phyloP scores from a whole-genome alignment of 208 protist genomes.

The Trypanosoma avium region DNA sequence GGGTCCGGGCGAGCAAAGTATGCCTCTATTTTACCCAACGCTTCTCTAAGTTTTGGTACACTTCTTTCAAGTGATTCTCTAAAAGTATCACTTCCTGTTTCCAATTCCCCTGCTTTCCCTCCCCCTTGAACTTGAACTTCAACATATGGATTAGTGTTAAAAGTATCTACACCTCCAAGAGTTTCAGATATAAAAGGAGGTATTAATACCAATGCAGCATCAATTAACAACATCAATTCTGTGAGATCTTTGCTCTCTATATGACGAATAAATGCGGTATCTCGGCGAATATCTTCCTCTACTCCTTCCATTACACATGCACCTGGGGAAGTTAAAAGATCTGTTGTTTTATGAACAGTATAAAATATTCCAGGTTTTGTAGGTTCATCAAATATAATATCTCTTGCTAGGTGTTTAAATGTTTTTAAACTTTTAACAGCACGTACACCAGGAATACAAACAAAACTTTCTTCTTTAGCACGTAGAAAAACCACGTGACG shows the following conservation, averaged over 20 bases:
- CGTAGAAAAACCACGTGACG: slow-evolving; percentile 70
- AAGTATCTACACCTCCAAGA: no score
- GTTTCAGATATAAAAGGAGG: no score
- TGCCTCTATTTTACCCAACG: background rate
- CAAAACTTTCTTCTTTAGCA: slow-evolving; percentile 32
- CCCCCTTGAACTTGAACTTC: no score
- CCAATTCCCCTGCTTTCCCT: no score
- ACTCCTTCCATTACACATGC: slow-evolving; percentile 65
- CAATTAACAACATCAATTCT: slow-evolving; percentile 31
- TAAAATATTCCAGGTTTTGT: slow-evolving; percentile 29
- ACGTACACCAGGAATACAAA: slow-evolving; percentile 41
- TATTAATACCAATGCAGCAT: slow-evolving; percentile 33
- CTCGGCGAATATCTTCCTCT: slow-evolving; percentile 29
- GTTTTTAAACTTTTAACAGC: slow-evolving; percentile 43
- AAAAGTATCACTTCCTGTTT: no score
- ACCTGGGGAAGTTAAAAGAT: slow-evolving; percentile 75
- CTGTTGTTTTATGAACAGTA: slow-evolving; percentile 50
- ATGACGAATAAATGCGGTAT: slow-evolving; percentile 33
- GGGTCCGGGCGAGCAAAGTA: slow-evolving; percentile 22
- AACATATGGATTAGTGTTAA: no score
- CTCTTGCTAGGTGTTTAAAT: slow-evolving; percentile 55
- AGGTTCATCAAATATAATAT: slow-evolving; percentile 35
- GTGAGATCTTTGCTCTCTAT: slow-evolving; percentile 41
- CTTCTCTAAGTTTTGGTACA: slow-evolving; percentile 2
- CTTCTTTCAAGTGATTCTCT: no score